Evolutionary conservation across 805 yeast species (phyloP).

Genomic region (Martiniozyma abietophila): DNA sequence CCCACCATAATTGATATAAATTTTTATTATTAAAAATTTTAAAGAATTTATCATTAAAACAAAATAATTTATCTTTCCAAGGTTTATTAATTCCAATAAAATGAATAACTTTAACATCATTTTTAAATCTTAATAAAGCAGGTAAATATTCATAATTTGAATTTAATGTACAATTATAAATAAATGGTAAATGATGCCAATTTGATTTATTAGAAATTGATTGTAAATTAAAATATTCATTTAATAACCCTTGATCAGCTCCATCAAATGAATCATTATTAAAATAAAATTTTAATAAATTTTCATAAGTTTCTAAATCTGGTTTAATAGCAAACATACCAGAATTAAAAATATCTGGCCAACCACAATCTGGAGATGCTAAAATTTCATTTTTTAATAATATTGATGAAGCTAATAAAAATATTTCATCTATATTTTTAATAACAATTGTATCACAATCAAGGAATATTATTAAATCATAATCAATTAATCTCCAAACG

Average conservation of each 20-base stretch:
- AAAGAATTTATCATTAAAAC: conserved; percentile 8
- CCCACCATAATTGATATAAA: conserved; percentile 26
- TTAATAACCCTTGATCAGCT: conserved; percentile 85
- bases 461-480: conserved; percentile 44
- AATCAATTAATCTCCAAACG: conserved; percentile 38
- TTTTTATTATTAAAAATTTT: conserved; percentile 13
- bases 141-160: conserved; percentile 28
- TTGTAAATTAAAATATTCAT: conserved; percentile 49
- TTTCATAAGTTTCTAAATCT: conserved; percentile 29
- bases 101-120: conserved; percentile 45
- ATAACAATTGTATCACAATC: conserved; percentile 51
- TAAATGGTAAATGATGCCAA: conserved; percentile 73
- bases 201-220: conserved; percentile 15
- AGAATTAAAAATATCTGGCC: conserved; percentile 85
- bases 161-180: conserved; percentile 67
- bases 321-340: conserved; percentile 66
- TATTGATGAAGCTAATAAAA: conserved; percentile 17
- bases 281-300: conserved; percentile 28
- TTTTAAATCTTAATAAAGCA: conserved; percentile 23
- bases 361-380: conserved; percentile 78
- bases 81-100: conserved; percentile 58
- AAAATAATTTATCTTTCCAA: conserved; percentile 17
- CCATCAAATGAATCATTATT: conserved; percentile 55
- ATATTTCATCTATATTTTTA: conserved; percentile 24
- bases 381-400: conserved; percentile 22